A percentile compares a stretch with the other conserved stretches of the same genome.
Evolutionary conservation across 108 stramenopile species (phyloP).

Genomic region (Nitzschia palea): DNA sequence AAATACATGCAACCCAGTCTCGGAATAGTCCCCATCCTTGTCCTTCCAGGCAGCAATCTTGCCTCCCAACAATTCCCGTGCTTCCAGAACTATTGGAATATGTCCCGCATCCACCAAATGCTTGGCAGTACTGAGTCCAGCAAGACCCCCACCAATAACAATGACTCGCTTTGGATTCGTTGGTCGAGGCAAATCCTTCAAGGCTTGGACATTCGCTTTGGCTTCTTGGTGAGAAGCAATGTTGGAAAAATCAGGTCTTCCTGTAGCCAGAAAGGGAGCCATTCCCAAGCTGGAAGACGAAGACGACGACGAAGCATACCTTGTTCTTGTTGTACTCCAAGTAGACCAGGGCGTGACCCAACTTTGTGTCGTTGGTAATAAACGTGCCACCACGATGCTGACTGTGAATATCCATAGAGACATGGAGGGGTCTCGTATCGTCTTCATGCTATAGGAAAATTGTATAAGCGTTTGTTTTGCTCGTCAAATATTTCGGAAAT

Average conservation of each 20-base stretch:
- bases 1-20: conserved; percentile 94
- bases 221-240: conserved; percentile 12
- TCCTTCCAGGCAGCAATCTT: conserved; percentile 93
- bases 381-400: too few species aligned
- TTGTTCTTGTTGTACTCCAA: too few species aligned
- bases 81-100: conserved; percentile 76
- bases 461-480: too few species aligned
- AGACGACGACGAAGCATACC: too few species aligned
- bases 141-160: conserved; percentile 88
- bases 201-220: background rate
- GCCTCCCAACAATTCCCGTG: conserved; percentile 78
- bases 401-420: too few species aligned
- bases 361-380: too few species aligned
- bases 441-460: too few species aligned
- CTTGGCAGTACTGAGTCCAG: conserved; percentile 86
- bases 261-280: background rate
- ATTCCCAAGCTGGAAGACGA: background rate
- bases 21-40: conserved; percentile 84
- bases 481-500: too few species aligned
- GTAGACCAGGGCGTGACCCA: too few species aligned
- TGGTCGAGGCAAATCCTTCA: conserved; percentile 9
- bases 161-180: conserved; percentile 58
- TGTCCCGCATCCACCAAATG: conserved; percentile 91
- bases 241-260: conserved; percentile 8
- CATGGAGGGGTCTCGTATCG: too few species aligned